phyloP scores from a whole-genome alignment of 345 rosid genomes.

The Zanthoxylum bungeanum region DNA sequence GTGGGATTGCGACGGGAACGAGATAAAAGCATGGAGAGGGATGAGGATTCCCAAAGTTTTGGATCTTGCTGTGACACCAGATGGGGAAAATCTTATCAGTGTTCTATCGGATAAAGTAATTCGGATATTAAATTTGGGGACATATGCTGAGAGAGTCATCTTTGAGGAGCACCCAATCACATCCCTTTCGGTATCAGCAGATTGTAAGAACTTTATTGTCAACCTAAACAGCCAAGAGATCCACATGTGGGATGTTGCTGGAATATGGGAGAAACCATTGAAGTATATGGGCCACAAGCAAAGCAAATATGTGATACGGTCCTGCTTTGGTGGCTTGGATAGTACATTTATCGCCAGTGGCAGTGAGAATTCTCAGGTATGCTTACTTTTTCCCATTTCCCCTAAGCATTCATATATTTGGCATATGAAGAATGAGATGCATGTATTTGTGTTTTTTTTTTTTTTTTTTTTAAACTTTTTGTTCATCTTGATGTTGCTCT shows the following conservation, averaged over 20 bases:
- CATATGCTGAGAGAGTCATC: slow-evolving; percentile 57
- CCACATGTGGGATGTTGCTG: slow-evolving; percentile 87
- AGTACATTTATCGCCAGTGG: slow-evolving; percentile 86
- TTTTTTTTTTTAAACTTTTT: not conserved
- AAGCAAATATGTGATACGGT: slow-evolving; percentile 71
- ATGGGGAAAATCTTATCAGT: slow-evolving; percentile 69
- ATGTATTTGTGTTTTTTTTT: not conserved
- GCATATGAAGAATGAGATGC: not conserved
- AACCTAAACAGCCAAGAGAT: slow-evolving; percentile 87
- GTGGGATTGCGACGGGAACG: slow-evolving; percentile 87
- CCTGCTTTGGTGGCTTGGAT: slow-evolving; percentile 86
- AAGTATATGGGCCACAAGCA: slow-evolving; percentile 73
- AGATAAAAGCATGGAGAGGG: slow-evolving; percentile 84
- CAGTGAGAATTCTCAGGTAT: slow-evolving; percentile 79
- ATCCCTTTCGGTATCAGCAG: slow-evolving; percentile 58
- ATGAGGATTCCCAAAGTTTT: slow-evolving; percentile 71
- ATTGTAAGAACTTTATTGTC: slow-evolving; percentile 70
- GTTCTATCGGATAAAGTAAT: slow-evolving; percentile 61
- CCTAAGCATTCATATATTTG: not conserved
- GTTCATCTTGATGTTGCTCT: not conserved
- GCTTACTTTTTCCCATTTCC: not conserved
- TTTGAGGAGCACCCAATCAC: slow-evolving; percentile 65
- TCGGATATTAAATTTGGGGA: slow-evolving; percentile 56
- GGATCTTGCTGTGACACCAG: slow-evolving; percentile 80
- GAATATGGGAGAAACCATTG: slow-evolving; percentile 54